Evolutionary conservation across 2,329 filamentous ascomycete species (phyloP), one percentile per base, ranked within the genome.

Genomic region (Fusarium secorum): DNA sequence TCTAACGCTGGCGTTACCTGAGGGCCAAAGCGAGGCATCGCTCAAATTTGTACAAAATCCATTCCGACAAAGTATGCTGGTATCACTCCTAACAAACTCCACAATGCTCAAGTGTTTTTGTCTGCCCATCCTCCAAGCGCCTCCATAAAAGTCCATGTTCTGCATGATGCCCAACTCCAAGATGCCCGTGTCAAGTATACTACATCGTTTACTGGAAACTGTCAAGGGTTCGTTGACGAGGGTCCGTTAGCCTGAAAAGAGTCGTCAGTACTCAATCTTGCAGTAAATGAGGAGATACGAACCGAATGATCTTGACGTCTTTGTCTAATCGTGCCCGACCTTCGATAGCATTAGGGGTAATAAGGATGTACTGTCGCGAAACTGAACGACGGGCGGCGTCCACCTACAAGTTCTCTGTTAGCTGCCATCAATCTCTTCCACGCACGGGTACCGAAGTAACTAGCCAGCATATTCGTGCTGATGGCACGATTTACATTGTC

Each of bases 351-450:
- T 97, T 97, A 32, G 96, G 96, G 5, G 95, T 98, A 78, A 99
- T 99, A 60, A 99, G 88, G 71, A 99, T 95, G 77, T 97, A 99
- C 79, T 99, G 96, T 68, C 94, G 89, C 30, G 94, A 94, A n/a
- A 96, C 91, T 4, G 93, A 93, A 33, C 92, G 89, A 75, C 96
- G 89, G 39, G 96, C 96, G 22, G 94, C 93, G 64, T 90, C 87
- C 74, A 98, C 94, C 91, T 94, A 72, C 20, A 36, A 18, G 45
- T 26, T 18, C 28, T 17, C 17, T 20, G 44, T 70, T 60, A 72
- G 63, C 38, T 45, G 15, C 36, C 32, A 15, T 24, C 17, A 22
- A 35, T 13, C 10, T 44, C 33, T 41, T 38, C 18, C 15, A 35
- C 24, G 22, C 18, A 26, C 18, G 32, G 33, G 4, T 49, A 14